Evolutionary conservation across 345 rosid species (phyloP).

Genomic region (Brassica rapa): DNA sequence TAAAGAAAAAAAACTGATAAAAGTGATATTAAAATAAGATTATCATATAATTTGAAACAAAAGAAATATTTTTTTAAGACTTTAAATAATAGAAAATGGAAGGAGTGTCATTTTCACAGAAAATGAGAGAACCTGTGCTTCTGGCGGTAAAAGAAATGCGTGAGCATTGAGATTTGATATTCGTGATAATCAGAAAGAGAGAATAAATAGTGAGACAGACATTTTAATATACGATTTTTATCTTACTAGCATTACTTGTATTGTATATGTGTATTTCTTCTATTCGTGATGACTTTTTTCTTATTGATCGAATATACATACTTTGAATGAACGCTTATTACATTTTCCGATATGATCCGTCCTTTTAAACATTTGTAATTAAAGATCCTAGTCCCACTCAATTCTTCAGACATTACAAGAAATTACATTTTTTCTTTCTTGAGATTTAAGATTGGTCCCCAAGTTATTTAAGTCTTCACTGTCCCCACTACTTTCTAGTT

Average conservation of each 20-base stretch:
- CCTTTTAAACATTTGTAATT: conserved; percentile 7
- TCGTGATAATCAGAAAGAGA: conserved; percentile 36
- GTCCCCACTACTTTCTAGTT: neutral
- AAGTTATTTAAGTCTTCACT: conserved; percentile 5
- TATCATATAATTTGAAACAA: neutral
- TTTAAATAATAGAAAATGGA: neutral
- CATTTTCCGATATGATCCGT: conserved; percentile 2
- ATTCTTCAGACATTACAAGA: conserved; percentile 3
- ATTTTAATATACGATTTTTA: conserved; percentile 11
- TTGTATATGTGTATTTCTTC: conserved; percentile 1
- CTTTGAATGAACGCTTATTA: conserved; percentile 28
- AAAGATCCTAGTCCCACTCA: neutral
- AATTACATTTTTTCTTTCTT: neutral
- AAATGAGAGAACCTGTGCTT: conserved; percentile 3
- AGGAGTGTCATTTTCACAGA: neutral
- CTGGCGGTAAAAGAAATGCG: conserved; percentile 37
- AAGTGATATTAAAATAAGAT: neutral
- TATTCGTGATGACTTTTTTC: conserved; percentile 12
- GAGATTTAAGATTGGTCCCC: conserved; percentile 18
- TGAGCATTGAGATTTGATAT: conserved; percentile 35
- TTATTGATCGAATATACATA: conserved; percentile 11
- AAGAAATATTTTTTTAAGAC: neutral
- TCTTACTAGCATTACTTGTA: neutral
- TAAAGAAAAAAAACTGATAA: neutral
- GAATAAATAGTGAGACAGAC: conserved; percentile 31